Evolutionary conservation across 768 basidiomycete genomes (phyloP), one percentile per base, ranked within the genome.

Genomic region (Tremella yokohamensis): DNA sequence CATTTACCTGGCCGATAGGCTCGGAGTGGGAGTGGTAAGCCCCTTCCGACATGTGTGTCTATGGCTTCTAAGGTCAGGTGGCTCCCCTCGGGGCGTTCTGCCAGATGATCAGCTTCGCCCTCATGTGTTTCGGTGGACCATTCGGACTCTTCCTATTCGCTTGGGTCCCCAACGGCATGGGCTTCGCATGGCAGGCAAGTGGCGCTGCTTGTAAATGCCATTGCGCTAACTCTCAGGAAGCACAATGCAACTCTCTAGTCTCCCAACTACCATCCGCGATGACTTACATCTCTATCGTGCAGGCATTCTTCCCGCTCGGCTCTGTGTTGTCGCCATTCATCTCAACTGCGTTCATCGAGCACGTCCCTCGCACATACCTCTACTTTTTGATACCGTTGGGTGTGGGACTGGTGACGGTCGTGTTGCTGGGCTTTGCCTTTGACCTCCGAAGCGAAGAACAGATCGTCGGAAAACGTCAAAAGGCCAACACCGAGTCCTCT

Each of bases 351-450:
- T 90, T 91, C 61, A 79, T 49, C 20, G 15, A 48, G 44, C 45
- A 49, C 29, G 45, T 56, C 45, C 44, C 22, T 13, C 19, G 47
- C 8, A 24, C 45, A 1, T 56, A 56, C 0, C 87, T 87, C 73
- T 85, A 89, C 70, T 90, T 84, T 65, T 79, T 90, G 9, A 77
- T 77, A 0, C 87, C 87, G 0, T 73, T 89, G 0, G 84, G 83
- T 1, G 61, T 90, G n/a, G 83, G 86, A 0, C 55, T 83, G n/a
- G 63, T 78, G 40, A 89, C 87, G 64, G 78, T 81, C 1, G 39
- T 81, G 13, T 52, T 84, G 6, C 73, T 90, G 2, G 61, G 80
- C 1, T 58, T 62, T 3, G 82, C 88, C 4, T 89, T 90, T 74
- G 81, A 83, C 13, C 75, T 86, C 54, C 84, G 83, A 69, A 79